These are phyloP conservation scores for Naegleria lovaniensis DNA, from an alignment of 208 protist genomes.

Conservation along the genomic window DNA sequence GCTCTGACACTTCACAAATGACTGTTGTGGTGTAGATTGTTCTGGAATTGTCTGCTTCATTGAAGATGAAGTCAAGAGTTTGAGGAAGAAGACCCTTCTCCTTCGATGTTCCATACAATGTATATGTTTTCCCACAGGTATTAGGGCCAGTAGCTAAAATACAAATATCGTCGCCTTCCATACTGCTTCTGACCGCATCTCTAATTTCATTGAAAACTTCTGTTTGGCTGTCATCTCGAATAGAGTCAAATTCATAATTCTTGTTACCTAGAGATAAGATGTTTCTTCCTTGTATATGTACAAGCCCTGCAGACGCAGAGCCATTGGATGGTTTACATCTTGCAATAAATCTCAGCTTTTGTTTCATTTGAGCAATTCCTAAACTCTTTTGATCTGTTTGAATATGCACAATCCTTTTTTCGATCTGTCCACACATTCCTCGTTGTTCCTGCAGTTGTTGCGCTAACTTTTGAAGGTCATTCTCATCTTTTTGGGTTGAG, in stretches of 20 bases:
- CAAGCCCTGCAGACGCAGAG: no score
- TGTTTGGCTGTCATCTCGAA: neutral
- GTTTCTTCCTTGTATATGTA: neutral
- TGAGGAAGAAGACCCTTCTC: slow-evolving; percentile 38
- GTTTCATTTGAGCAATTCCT: neutral
- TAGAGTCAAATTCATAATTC: slow-evolving; percentile 27
- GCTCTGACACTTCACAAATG: slow-evolving; percentile 33
- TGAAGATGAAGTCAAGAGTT: slow-evolving; percentile 28
- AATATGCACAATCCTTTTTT: neutral
- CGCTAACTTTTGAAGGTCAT: neutral
- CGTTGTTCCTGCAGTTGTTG: neutral
- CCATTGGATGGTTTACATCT: neutral
- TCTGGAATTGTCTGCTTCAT: neutral
- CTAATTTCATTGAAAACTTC: neutral
- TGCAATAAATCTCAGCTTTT: neutral
- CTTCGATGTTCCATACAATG: slow-evolving; percentile 34
- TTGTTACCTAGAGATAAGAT: neutral
- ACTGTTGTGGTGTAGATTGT: slow-evolving; percentile 10
- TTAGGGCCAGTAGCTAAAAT: slow-evolving; percentile 87
- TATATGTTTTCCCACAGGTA: slow-evolving; percentile 67
- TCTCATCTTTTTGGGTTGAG: neutral
- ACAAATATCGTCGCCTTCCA: slow-evolving; percentile 85
- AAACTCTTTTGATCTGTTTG: neutral
- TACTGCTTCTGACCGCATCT: slow-evolving; percentile 61
- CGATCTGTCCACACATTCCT: neutral